These are phyloP conservation scores for Gossypium davidsonii DNA, from an alignment of 441 rosid genomes.

Conservation along the genomic window DNA sequence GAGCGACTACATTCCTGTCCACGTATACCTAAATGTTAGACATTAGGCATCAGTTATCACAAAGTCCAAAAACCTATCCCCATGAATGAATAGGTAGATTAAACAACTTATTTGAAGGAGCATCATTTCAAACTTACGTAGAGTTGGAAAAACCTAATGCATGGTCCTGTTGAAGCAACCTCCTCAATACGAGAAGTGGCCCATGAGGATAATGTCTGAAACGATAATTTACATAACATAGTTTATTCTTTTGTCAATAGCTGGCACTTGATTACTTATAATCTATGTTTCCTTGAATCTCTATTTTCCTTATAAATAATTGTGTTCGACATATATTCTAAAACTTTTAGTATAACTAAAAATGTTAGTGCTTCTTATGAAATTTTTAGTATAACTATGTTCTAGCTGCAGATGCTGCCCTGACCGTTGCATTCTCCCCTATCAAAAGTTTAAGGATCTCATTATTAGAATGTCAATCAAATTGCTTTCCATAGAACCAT, in stretches of 20 bases:
- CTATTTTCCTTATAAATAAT: too few species aligned
- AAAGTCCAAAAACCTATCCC: neutral
- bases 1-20: constrained; percentile 72
- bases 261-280: neutral
- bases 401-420: constrained; percentile 81
- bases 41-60: neutral
- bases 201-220: constrained; percentile 84
- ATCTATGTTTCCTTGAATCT: too few species aligned
- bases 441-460: constrained; percentile 10
- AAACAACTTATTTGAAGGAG: neutral
- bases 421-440: constrained; percentile 89
- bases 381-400: constrained; percentile 38
- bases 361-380: too few species aligned
- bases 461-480: neutral
- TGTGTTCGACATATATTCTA: too few species aligned
- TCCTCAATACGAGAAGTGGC: constrained; percentile 91
- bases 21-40: constrained; percentile 51
- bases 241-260: neutral
- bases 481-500: neutral
- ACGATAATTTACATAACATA: neutral
- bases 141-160: constrained; percentile 78
- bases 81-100: neutral
- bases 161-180: constrained; percentile 91
- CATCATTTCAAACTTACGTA: constrained; percentile 46
- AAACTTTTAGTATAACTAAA: too few species aligned